Percentiles rank a stretch among this genome's conserved stretches.
Conservation (phyloP, 805 yeast genomes). For the Schwanniomyces vanrijiae region DNA sequence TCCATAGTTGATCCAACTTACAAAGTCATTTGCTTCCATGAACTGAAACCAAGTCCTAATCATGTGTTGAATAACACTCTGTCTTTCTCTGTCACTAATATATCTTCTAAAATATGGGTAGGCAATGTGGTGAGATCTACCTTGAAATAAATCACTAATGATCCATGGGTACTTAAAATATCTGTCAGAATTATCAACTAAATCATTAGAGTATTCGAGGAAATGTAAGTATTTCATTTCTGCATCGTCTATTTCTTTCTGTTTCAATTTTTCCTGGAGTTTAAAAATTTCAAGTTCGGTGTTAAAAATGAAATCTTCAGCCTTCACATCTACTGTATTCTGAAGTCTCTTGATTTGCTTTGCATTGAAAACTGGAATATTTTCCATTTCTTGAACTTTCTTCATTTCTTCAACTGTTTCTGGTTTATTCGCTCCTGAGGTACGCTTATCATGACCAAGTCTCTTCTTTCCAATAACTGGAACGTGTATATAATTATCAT, state of each 20-base stretch:
- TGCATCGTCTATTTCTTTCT: conserved; percentile 11
- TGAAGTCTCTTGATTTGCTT: conserved; percentile 5
- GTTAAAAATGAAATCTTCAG: conserved; percentile 30
- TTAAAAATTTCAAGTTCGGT: conserved; percentile 25
- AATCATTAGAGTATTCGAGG: conserved; percentile 23
- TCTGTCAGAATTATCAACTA: conserved; percentile 25
- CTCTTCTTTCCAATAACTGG: conserved; percentile 29
- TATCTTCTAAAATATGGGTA: conserved; percentile 38
- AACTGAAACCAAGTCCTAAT: conserved; percentile 37
- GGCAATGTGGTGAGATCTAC: conserved; percentile 33
- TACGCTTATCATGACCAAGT: conserved; percentile 10
- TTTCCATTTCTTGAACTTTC: conserved; percentile 1
- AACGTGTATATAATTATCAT: conserved; percentile 22
- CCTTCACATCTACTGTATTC: conserved; percentile 14
- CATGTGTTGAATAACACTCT: conserved; percentile 37
- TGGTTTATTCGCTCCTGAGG: conserved; percentile 3
- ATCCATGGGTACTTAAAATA: conserved; percentile 44
- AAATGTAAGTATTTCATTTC: conserved; percentile 28
- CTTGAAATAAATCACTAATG: conserved; percentile 31
- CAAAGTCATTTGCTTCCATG: conserved; percentile 28
- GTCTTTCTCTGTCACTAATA: conserved; percentile 35
- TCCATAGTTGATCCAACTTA: conserved; percentile 30
- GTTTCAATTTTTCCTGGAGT: conserved; percentile 17
- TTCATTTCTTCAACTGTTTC: conserved; percentile 7
- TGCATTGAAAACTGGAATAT: conserved; percentile 3